Base-by-base conservation (phyloP, 1,284 basidiomycete species). In the Vanrija pseudolonga region DNA sequence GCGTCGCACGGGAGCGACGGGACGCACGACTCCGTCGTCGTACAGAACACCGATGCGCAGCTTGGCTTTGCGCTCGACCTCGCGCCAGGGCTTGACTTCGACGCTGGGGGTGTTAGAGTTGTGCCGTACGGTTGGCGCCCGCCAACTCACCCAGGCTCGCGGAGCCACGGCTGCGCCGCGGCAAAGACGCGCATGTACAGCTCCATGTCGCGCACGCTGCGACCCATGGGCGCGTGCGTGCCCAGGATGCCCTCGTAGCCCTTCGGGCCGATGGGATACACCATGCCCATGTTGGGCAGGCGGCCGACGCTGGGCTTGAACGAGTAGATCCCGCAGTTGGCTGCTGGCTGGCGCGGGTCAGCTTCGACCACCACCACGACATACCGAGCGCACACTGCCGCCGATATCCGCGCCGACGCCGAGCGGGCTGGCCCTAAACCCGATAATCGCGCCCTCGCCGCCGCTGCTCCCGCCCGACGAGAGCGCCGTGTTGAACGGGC, bases 391-490 rank as follows among this genome's bases (percentile, higher is more conserved):
- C 50, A 73, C 55, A 5, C 62, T 65, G 1, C 76, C 76, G 9
- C 78, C 77, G 12, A 78, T 71, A 54, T 79, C 77, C 12, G 74
- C 75, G 2, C 77, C 78, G 11, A 78, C 60, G 11, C 59, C 59
- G 2, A 61, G 45, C 3, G 56, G 47, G 0, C 51, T 54, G 5
- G 74, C 78, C 6, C 60, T 59, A 41, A 72, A 57, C 2, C 70
- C 73, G 7, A 79, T 51, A 9, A 78, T 59, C 0, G 77, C 77
- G 8, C 76, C 77, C 57, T 79, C 77, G 7, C 78, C 78, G 14
- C 78, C 78, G 7, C 61, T 65, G 0, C 66, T 71, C 0, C 78
- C 78, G 14, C 77, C 78, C 0, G 68, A 40, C 22, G 68, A 74
- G 28, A 77, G 60, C n/a, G 56, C 56, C 5, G 65, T 57, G 63